A percentile compares a stretch with the other conserved stretches of the same genome.
Evolutionary conservation across 768 basidiomycete species (phyloP).

Genomic region (Paxillus involutus): DNA sequence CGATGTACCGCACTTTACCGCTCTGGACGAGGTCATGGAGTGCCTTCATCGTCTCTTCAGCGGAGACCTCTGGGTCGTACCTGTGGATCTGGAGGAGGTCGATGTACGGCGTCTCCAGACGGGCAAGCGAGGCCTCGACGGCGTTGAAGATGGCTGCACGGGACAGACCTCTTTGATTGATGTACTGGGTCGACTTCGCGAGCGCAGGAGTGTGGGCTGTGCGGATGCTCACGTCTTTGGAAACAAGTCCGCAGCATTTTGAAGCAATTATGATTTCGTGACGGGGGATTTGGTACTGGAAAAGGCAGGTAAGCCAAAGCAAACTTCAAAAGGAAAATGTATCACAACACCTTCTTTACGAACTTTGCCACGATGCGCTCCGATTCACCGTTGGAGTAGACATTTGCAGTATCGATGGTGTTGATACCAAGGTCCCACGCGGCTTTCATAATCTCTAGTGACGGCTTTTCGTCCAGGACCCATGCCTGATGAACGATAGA

Average conservation of each 20-base stretch:
- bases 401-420: slow-evolving; percentile 41
- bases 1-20: slow-evolving; percentile 52
- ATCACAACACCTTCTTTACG: slow-evolving; percentile 31
- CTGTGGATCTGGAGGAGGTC: slow-evolving; percentile 47
- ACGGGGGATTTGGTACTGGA: slow-evolving; percentile 33
- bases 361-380: slow-evolving; percentile 39
- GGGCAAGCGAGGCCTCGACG: slow-evolving; percentile 35
- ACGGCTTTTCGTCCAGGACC: slow-evolving; percentile 29
- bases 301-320: not conserved
- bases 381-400: slow-evolving; percentile 36
- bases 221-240: not conserved
- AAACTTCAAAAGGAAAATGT: not conserved
- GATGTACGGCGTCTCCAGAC: slow-evolving; percentile 36
- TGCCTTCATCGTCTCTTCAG: slow-evolving; percentile 50
- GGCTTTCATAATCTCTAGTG: slow-evolving; percentile 34
- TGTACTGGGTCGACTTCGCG: slow-evolving; percentile 13
- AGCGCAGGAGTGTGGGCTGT: not conserved
- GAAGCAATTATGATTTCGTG: slow-evolving; percentile 31
- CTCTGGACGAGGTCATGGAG: slow-evolving; percentile 48
- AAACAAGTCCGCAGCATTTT: slow-evolving; percentile 24
- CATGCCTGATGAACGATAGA: slow-evolving; percentile 13
- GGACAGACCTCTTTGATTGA: slow-evolving; percentile 36
- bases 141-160: slow-evolving; percentile 39
- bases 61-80: slow-evolving; percentile 36
- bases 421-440: slow-evolving; percentile 42